Base-by-base conservation (phyloP, 2,329 filamentous ascomycete species). In the Zopfia rhizophila region DNA sequence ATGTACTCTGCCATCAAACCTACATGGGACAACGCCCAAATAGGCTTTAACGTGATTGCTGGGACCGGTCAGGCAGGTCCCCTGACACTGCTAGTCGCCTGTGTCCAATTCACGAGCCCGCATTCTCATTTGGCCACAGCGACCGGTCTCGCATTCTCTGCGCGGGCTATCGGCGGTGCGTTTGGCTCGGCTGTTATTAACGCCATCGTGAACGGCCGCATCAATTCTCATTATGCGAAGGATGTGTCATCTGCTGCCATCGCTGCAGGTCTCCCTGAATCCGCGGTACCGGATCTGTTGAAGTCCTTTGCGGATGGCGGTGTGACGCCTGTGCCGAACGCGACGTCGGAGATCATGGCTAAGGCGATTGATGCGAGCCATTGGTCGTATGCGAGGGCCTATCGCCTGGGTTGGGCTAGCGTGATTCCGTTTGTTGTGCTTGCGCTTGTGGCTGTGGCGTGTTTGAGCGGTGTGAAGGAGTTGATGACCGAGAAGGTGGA, bases 401-500 rank as follows among this genome's bases (percentile, higher is more conserved):
- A 68, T 32, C 31, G 58, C 13, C 29, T 66, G n/a, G 65, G 61
- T 0, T 69, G 60, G 49, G 61, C 58, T 61, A 68, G 64, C 12
- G 57, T 68, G 2, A 49, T 69, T 2, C 66, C 66, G 14, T 69
- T 68, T 24, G 63, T 65, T 2, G 62, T 61, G 7, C 44, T 68
- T 1, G 63, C 63, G 7, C 60, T 55, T 0, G 49, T 59, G 8
- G 49, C 52, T 11, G 61, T 65, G 11, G 51, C 56, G 3, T 61
- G 51, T 28, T 58, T 69, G 62, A 60, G 35, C 35, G 65, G 63
- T 4, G 44, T 56, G 8, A 59, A 55, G 23, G 49, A 63, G 7
- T 28, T 66, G 8, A 66, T 66, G 63, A 66, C 63, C 2, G 63
- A 66, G 44, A 58, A 55, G 41, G 63, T 69, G 1, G 65, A 69